Percentiles rank a stretch among this genome's conserved stretches.
These are phyloP conservation scores for Leccinum barrowsii DNA, from an alignment of 768 basidiomycete genomes.

Conservation along the genomic window DNA sequence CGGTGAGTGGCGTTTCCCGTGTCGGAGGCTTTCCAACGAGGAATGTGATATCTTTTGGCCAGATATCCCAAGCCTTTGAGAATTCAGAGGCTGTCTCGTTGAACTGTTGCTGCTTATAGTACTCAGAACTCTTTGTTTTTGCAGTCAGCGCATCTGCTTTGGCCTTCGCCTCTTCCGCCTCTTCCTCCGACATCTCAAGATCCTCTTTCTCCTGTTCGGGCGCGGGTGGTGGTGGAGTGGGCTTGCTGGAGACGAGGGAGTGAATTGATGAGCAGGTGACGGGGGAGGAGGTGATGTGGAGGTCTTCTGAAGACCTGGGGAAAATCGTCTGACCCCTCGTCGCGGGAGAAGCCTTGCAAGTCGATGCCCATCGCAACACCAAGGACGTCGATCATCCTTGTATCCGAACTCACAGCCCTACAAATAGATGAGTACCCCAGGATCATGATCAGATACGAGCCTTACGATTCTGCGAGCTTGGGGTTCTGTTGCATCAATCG, in stretches of 20 bases:
- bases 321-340: constrained; percentile 79
- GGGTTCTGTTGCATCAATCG: constrained; percentile 69
- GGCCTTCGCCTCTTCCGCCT: constrained; percentile 64
- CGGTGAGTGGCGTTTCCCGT: constrained; percentile 14
- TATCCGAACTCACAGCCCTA: constrained; percentile 61
- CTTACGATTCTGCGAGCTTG: constrained; percentile 54
- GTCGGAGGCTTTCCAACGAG: constrained; percentile 30
- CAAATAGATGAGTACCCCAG: neutral
- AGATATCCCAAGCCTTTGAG: constrained; percentile 86
- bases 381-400: constrained; percentile 91
- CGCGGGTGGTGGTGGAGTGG: constrained; percentile 38
- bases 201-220: constrained; percentile 56
- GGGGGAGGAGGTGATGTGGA: constrained; percentile 17
- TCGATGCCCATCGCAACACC: constrained; percentile 93
- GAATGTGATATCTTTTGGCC: constrained; percentile 92
- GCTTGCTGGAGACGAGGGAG: constrained; percentile 37
- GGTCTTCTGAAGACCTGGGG: constrained; percentile 52
- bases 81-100: constrained; percentile 72
- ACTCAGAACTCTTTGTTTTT: constrained; percentile 74
- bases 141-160: constrained; percentile 77
- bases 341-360: constrained; percentile 79
- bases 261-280: constrained; percentile 29
- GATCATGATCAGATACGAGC: neutral
- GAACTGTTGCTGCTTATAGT: constrained; percentile 86
- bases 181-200: constrained; percentile 62